phyloP scores from a whole-genome alignment of 2,329 filamentous ascomycete genomes.

The Gnomoniopsis smithogilvyi region DNA sequence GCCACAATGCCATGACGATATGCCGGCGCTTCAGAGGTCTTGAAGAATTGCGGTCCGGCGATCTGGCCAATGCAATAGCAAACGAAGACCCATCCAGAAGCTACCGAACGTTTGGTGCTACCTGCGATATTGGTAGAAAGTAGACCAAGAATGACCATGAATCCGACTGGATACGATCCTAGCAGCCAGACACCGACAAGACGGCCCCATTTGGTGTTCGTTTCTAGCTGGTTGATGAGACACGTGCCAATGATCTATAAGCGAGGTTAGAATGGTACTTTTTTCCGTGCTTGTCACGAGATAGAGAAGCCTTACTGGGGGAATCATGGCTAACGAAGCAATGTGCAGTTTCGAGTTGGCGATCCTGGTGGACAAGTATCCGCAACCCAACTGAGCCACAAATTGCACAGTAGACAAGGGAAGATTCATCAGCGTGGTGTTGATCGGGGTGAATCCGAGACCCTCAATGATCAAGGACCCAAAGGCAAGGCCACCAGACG shows the following conservation, averaged over 20 bases:
- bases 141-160: constrained; percentile 27
- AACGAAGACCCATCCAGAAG: constrained; percentile 28
- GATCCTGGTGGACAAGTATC: constrained; percentile 21
- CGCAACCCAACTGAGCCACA: constrained; percentile 22
- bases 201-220: constrained; percentile 27
- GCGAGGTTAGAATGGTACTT: neutral
- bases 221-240: constrained; percentile 27
- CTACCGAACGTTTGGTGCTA: constrained; percentile 27
- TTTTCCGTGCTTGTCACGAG: neutral
- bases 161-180: constrained; percentile 27
- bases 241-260: constrained; percentile 26
- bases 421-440: constrained; percentile 25
- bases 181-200: constrained; percentile 30
- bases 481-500: constrained; percentile 25
- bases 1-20: constrained; percentile 33
- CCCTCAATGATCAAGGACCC: constrained; percentile 25
- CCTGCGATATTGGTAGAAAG: constrained; percentile 29
- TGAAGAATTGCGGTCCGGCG: constrained; percentile 30
- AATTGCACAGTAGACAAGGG: constrained; percentile 24
- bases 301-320: constrained; percentile 12
- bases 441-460: constrained; percentile 23
- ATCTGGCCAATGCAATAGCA: constrained; percentile 30
- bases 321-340: constrained; percentile 28
- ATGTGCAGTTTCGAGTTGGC: constrained; percentile 26
- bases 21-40: constrained; percentile 26